Conservation (phyloP, 2,329 filamentous ascomycete species). For the Fusarium fracticaudum region DNA sequence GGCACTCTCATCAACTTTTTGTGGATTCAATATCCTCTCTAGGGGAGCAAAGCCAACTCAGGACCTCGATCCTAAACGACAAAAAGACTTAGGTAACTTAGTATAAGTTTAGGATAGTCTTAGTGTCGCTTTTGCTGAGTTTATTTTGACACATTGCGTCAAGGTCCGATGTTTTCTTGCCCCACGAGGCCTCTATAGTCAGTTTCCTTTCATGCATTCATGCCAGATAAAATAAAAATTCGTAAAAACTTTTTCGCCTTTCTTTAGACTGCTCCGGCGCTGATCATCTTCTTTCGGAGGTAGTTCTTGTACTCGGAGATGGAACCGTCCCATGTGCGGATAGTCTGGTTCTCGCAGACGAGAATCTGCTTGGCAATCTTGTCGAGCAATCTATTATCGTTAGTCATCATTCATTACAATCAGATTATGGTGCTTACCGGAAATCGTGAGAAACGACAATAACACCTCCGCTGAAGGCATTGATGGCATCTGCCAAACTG, state of each 20-base stretch:
- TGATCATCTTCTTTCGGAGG: constrained; percentile 98
- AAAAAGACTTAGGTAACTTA: too few relatives aligned
- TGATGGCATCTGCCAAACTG: constrained; percentile 96
- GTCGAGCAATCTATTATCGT: constrained; percentile 79
- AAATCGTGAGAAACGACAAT: constrained; percentile 99
- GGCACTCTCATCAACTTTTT: constrained; percentile 44
- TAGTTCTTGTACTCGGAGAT: constrained; percentile 99
- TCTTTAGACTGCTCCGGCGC: constrained; percentile 80
- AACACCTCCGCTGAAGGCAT: constrained; percentile 94
- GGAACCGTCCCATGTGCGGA: constrained; percentile 85
- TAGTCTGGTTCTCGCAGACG: constrained; percentile 98
- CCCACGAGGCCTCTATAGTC: constrained; percentile 39
- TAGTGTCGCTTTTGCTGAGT: too few relatives aligned
- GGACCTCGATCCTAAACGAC: too few relatives aligned
- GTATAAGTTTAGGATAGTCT: too few relatives aligned
- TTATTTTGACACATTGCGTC: too few relatives aligned
- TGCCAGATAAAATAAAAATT: constrained; percentile 33
- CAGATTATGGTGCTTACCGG: constrained; percentile 68
- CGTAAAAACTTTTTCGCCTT: constrained; percentile 38
- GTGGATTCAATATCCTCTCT: constrained; percentile 34
- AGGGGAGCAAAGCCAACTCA: too few relatives aligned
- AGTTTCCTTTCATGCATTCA: constrained; percentile 38
- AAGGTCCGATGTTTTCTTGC: too few relatives aligned
- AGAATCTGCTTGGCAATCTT: constrained; percentile 99
- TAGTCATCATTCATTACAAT: constrained; percentile 10